Base-by-base conservation (phyloP, 106 monocot genomes). In the Dendrobium huoshanense region DNA sequence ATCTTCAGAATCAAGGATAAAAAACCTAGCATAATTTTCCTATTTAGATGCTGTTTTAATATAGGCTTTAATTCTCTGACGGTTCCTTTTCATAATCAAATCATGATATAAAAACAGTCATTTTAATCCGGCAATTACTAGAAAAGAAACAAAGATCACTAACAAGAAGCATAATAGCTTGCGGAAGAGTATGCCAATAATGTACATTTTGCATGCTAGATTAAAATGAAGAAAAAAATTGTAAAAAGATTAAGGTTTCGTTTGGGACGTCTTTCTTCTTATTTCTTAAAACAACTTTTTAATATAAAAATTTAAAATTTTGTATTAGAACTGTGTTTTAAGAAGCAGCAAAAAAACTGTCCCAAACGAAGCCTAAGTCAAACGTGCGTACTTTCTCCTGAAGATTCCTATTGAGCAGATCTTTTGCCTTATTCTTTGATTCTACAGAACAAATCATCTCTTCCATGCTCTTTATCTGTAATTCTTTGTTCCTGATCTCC, bases 401-500 rank as follows among this genome's bases (percentile, higher is more conserved):
- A 7, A 96, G 89, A 77, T 79, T 91, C 76, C 80, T 90, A 56
- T 88, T 93, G 29, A 80, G 72, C 17, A 84, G n/a, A 56, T 93
- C 93, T 84, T 93, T 96, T 72, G 91, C 70, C 75, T 90, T 96
- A 44, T 91, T 88, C 82, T 88, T 93, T 41, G 75, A 48, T 74
- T 96, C 96, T 44, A 90, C 77, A 43, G 89, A 90, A 59, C 85
- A 85, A 78, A 90, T 77, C 19, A 77, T 79, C 33, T 91, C 96
- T 80, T 88, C 93, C 90, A 93, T 80, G 61, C 83, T 90, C 84
- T 90, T 93, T 37, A 96, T 86, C 59, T 90, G 85, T 11, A 55
- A 58, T 55, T 96, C 96, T 86, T 91, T 93, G 79, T 78, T 78
- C 85, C 87, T 96, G 75, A 55, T 88, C 41, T 93, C 96, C 68